Evolutionary conservation across 192 early-diverging fungal species (phyloP).

Genomic region (Linnemannia exigua): DNA sequence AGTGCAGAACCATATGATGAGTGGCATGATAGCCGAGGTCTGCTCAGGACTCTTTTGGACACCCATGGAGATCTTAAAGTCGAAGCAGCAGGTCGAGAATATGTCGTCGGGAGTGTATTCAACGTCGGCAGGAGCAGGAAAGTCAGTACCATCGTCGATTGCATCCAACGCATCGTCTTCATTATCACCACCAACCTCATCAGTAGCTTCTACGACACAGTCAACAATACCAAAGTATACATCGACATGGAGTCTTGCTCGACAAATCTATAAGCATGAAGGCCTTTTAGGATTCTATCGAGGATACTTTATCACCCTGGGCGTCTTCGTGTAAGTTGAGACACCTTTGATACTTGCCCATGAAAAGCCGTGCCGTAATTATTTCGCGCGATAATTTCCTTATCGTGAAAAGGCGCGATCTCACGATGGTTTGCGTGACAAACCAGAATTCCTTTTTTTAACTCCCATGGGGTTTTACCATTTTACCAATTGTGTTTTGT

Average conservation of each 20-base stretch:
- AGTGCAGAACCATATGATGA: slow-evolving; percentile 67
- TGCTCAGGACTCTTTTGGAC: slow-evolving; percentile 81
- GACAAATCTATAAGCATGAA: slow-evolving; percentile 65
- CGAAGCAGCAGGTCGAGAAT: slow-evolving; percentile 71
- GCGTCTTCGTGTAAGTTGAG: slow-evolving; percentile 80
- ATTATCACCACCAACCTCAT: not conserved
- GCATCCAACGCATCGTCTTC: not conserved
- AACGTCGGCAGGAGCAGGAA: not conserved
- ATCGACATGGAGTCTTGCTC: slow-evolving; percentile 51
- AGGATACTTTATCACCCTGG: slow-evolving; percentile 80
- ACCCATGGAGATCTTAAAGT: slow-evolving; percentile 91
- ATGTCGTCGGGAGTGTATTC: not conserved
- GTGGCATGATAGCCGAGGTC: slow-evolving; percentile 75
- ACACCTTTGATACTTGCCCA: not conserved
- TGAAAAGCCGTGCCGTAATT: not conserved
- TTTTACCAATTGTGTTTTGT: not conserved
- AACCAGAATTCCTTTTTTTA: not conserved
- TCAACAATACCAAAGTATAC: not conserved
- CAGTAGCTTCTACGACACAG: not conserved
- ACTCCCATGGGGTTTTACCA: not conserved
- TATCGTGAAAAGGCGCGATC: not conserved
- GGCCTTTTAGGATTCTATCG: slow-evolving; percentile 78
- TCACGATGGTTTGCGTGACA: not conserved
- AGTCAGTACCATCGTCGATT: not conserved
- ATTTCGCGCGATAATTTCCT: not conserved